phyloP scores from a whole-genome alignment of 306 rosid genomes.

The Cucumis sativus region Cucumber_9930_V3 NC_026657.2:31067001-31067500 shows the following conservation, averaged over 20 bases:
- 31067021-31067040: background rate
- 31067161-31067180: background rate
- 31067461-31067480: background rate
- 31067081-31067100: background rate
- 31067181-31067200: background rate
- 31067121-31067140: background rate
- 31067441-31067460: background rate
- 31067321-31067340: background rate
- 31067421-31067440: background rate
- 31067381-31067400: background rate
- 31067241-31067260: background rate
- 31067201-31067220: background rate
- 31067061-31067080: background rate
- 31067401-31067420: background rate
- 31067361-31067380: background rate
- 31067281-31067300: background rate
- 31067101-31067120: background rate
- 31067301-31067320: background rate
- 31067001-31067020: background rate
- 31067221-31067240: background rate
- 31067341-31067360: background rate
- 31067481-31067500: no score
- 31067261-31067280: background rate
- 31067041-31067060: background rate
- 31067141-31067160: background rate